Conservation (phyloP, 257 asterid species). For the Fraxinus pennsylvanica region DNA sequence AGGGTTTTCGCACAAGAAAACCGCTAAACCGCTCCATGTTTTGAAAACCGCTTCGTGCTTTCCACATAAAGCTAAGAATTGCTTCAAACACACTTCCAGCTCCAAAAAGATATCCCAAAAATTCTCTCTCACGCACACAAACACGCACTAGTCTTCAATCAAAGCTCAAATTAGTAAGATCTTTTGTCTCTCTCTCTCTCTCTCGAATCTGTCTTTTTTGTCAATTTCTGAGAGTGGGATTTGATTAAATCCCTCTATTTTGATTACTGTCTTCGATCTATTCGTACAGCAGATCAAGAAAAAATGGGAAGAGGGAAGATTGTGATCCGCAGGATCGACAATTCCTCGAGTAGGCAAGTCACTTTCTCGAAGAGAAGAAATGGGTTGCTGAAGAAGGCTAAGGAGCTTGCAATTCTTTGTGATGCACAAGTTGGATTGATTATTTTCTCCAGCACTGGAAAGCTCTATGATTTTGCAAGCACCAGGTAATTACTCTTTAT, state of each 20-base stretch:
- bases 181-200: not conserved
- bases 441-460: conserved; percentile 54
- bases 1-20: conserved; percentile 17
- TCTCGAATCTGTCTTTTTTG: not conserved
- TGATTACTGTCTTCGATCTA: not conserved
- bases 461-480: conserved; percentile 47
- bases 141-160: conserved; percentile 23
- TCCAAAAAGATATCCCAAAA: conserved; percentile 23
- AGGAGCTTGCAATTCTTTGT: conserved; percentile 47
- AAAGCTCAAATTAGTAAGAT: conserved; percentile 48
- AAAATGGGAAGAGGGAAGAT: conserved; percentile 54
- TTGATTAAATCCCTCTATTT: conserved; percentile 14
- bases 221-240: not conserved
- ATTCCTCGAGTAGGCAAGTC: conserved; percentile 52
- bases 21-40: conserved; percentile 41
- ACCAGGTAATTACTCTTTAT: conserved; percentile 30
- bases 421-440: conserved; percentile 58
- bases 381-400: conserved; percentile 57
- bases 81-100: conserved; percentile 12
- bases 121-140: not conserved
- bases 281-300: not conserved
- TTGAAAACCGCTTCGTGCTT: conserved; percentile 31
- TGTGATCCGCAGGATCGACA: conserved; percentile 51
- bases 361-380: conserved; percentile 51
- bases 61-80: conserved; percentile 19